Evolutionary conservation across 1,284 basidiomycete genomes (phyloP).

Genomic region (Cryptococcus sp.): DNA sequence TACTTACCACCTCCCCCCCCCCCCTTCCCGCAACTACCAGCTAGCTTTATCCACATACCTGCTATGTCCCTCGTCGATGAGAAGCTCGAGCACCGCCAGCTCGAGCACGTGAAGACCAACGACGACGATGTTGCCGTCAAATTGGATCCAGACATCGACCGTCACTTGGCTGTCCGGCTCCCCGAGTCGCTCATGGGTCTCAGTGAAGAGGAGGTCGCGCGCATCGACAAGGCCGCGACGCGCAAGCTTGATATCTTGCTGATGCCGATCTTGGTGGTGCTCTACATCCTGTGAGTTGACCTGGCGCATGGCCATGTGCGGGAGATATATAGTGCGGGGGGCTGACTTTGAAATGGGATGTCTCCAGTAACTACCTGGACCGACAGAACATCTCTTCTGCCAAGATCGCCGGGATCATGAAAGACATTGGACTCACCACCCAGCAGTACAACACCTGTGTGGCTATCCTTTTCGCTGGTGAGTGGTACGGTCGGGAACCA

Average conservation of each 20-base stretch:
- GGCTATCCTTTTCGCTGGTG: constrained; percentile 46
- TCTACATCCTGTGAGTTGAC: constrained; percentile 26
- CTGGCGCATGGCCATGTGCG: neutral
- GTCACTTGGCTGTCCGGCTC: constrained; percentile 27
- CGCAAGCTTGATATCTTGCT: constrained; percentile 38
- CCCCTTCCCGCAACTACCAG: too few species aligned
- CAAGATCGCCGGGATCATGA: constrained; percentile 35
- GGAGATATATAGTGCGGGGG: neutral
- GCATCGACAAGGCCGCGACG: constrained; percentile 31
- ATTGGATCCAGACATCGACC: constrained; percentile 18
- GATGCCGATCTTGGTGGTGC: constrained; percentile 25
- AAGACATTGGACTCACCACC: constrained; percentile 30
- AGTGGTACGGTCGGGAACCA: too few species aligned
- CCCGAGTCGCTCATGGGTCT: constrained; percentile 34
- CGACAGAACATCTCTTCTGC: constrained; percentile 36
- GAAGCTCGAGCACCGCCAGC: constrained; percentile 1
- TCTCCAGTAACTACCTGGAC: constrained; percentile 25
- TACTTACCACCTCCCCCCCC: too few species aligned
- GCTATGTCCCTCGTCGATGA: constrained; percentile 9
- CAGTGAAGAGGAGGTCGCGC: constrained; percentile 28
- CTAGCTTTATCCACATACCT: neutral
- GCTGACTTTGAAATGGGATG: neutral
- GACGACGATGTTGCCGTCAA: constrained; percentile 2
- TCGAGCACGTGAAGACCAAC: constrained; percentile 1
- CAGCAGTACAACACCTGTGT: constrained; percentile 46